Conservation (phyloP, 768 basidiomycete species). For the Sporobolomyces pararoseus region DNA sequence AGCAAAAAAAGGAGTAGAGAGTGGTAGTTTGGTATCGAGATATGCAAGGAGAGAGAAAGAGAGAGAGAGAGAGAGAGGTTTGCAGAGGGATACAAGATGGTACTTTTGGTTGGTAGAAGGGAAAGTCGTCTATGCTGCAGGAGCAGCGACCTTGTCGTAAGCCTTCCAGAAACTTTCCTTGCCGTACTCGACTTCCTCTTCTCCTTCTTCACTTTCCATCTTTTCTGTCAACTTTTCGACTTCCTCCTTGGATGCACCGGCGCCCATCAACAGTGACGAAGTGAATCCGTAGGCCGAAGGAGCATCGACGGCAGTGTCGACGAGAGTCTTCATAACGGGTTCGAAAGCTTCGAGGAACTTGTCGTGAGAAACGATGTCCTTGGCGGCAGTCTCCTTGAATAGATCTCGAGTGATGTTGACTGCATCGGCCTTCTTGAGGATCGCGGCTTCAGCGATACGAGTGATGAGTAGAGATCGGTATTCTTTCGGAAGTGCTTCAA, state of each 20-base stretch:
- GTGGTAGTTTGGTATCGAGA: not conserved
- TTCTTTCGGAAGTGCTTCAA: slow-evolving; percentile 64
- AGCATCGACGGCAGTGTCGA: slow-evolving; percentile 84
- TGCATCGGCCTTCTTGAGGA: slow-evolving; percentile 78
- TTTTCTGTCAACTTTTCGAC: slow-evolving; percentile 19
- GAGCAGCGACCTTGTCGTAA: slow-evolving; percentile 19
- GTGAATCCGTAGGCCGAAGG: slow-evolving; percentile 77
- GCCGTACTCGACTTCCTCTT: slow-evolving; percentile 38
- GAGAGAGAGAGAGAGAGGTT: not conserved
- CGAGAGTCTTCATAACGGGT: slow-evolving; percentile 68
- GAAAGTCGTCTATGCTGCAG: not conserved
- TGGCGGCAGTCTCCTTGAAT: slow-evolving; percentile 62
- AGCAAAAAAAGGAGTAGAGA: slow-evolving; percentile 22
- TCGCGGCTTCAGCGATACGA: slow-evolving; percentile 66
- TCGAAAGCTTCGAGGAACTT: slow-evolving; percentile 65
- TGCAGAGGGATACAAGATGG: too few relatives aligned
- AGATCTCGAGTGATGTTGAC: slow-evolving; percentile 72
- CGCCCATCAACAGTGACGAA: slow-evolving; percentile 30
- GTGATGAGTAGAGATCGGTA: slow-evolving; percentile 67
- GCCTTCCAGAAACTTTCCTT: slow-evolving; percentile 18
- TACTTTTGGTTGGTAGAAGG: not conserved
- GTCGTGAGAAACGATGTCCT: slow-evolving; percentile 59
- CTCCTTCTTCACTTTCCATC: slow-evolving; percentile 40
- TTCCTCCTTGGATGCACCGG: slow-evolving; percentile 23
- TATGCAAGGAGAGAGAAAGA: not conserved